Percentiles rank a stretch among this genome's conserved stretches.
Evolutionary conservation across 2,329 filamentous ascomycete species (phyloP).

Genomic region (Chaetomium sp.): DNA sequence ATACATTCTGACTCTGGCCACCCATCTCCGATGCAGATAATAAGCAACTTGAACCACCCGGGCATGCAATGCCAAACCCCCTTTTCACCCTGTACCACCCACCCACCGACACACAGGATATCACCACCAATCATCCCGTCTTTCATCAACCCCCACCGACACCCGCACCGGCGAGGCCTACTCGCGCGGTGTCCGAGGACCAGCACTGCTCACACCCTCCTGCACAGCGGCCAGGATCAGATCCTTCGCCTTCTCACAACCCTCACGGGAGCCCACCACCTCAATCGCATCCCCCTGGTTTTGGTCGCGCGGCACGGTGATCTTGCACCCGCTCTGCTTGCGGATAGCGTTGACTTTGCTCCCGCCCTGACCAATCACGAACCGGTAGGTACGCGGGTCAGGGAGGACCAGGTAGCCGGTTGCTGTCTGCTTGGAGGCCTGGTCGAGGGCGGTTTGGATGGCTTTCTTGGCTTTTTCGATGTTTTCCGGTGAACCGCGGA

Average conservation of each 20-base stretch:
- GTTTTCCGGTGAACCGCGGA: slow-evolving; percentile 71
- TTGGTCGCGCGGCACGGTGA: slow-evolving; percentile 85
- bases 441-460: slow-evolving; percentile 66
- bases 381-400: slow-evolving; percentile 82
- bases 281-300: slow-evolving; percentile 75
- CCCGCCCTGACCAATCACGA: slow-evolving; percentile 82
- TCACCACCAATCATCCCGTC: neutral
- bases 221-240: slow-evolving; percentile 80
- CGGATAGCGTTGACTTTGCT: slow-evolving; percentile 90
- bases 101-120: neutral
- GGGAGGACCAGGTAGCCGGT: slow-evolving; percentile 86
- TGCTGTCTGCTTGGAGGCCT: slow-evolving; percentile 61
- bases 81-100: neutral
- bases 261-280: slow-evolving; percentile 71
- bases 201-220: slow-evolving; percentile 40
- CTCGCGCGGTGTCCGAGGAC: slow-evolving; percentile 17
- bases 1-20: too few species aligned
- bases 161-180: neutral
- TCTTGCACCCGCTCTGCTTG: slow-evolving; percentile 85
- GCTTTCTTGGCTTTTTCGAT: slow-evolving; percentile 73
- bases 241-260: slow-evolving; percentile 79
- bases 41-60: too few species aligned
- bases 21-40: too few species aligned
- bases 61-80: too few species aligned
- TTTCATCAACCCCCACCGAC: neutral